Base-by-base conservation (phyloP, 2,329 filamentous ascomycete genomes). In the Cercospora canescens region DNA sequence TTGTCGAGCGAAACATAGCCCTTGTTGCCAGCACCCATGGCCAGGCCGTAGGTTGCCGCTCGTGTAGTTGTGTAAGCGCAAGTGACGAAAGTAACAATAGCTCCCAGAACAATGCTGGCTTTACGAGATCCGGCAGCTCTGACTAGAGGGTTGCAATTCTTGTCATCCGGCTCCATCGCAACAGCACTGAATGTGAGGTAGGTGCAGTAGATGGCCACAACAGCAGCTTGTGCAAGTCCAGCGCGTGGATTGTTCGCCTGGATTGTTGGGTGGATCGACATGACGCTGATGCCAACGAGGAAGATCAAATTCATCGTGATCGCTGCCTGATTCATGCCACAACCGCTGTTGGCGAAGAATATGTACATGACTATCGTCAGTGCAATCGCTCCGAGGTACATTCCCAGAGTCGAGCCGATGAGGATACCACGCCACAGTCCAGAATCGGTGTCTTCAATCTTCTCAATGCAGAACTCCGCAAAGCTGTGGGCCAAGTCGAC, bases 181-280 rank as follows among this genome's bases (percentile, higher is more conserved):
- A 99, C 95, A 28, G 95, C 95, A 2, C 94, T 97, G 89, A 99
- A 93, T 71, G 95, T 99, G 63, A 99, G 87, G 77, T 99, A 99
- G 50, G 95, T 98, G 87, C 95, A 99, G 84, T 99, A 99, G 65
- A 97, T 88, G 18, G 94, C 93, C 52, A 99, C 95, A 87, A 98
- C 97, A 68, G 95, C 94, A 48, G 94, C 93, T 78, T 99, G 95
- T n/a, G 95, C 95, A 66, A 99, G 86, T 57, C 95, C 95, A 48
- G 95, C 95, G 76, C 94, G 93, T 56, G 94, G 89, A 79, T 99
- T 99, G 77, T 90, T 90, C 75, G 94, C 93, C 79, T 99, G 95
- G 14, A 99, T 88, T 1, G 87, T 87, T 1, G 95, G 94, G 76
- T 98, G 94, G 67, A 99, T 90, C 0, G 94, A 97, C 34, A 97